Percentiles rank a stretch among this genome's conserved stretches.
These are phyloP conservation scores for Pelagophyceae sp. DNA, from an alignment of 352 stramenopile species.

Conservation along the genomic window DNA sequence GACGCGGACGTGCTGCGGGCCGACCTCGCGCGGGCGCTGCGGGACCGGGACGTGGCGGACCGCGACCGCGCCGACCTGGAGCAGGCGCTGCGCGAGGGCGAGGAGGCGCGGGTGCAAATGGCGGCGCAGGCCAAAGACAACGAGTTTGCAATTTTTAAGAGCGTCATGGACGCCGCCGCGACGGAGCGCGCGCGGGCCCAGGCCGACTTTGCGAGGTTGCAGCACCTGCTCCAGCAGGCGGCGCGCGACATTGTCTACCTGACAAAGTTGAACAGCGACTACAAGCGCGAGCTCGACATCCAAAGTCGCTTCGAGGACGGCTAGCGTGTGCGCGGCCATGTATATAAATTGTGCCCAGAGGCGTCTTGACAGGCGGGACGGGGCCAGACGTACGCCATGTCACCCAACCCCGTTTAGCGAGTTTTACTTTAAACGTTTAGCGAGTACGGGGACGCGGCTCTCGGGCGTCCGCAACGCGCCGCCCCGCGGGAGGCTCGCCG, in stretches of 20 bases:
- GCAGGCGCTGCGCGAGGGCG: background rate
- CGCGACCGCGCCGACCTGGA: background rate
- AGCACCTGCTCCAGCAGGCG: constrained; percentile 49
- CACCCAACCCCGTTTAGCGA: too few species aligned
- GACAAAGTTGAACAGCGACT: constrained; percentile 45
- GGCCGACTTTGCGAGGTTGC: constrained; percentile 45
- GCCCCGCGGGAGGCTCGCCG: too few species aligned
- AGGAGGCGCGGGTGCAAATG: background rate
- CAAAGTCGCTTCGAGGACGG: background rate
- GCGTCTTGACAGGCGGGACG: too few species aligned
- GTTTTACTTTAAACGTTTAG: too few species aligned
- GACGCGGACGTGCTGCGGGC: constrained; percentile 37
- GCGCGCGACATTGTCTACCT: constrained; percentile 57
- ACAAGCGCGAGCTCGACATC: constrained; percentile 45
- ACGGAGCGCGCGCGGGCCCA: constrained; percentile 48
- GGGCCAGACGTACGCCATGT: too few species aligned
- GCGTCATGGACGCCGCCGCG: constrained; percentile 50
- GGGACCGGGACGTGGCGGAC: constrained; percentile 38
- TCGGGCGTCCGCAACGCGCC: too few species aligned
- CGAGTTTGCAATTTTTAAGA: constrained; percentile 47
- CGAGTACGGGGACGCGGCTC: too few species aligned
- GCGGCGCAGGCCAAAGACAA: constrained; percentile 58
- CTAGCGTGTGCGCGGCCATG: too few species aligned
- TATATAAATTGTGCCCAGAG: too few species aligned
- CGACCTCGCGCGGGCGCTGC: background rate